These are phyloP conservation scores for Hyphodiscus sp. DNA, from an alignment of 2,329 filamentous ascomycete genomes.

Conservation along the genomic window DNA sequence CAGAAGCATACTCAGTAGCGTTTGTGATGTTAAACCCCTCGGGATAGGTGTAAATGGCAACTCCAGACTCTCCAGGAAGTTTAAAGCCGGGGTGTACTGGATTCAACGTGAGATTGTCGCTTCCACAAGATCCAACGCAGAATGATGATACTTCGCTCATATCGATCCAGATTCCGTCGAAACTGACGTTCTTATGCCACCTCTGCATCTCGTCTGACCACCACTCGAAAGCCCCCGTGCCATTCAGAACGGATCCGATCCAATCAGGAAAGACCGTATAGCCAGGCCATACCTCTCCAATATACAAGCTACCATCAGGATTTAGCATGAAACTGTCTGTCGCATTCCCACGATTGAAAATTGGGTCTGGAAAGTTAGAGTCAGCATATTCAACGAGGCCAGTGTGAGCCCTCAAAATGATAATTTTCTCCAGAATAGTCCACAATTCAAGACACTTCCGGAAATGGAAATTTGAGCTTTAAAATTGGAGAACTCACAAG, in stretches of 20 bases:
- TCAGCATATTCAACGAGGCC: no score
- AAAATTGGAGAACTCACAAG: constrained; percentile 11
- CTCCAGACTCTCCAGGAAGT: constrained; percentile 58
- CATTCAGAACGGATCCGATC: constrained; percentile 53
- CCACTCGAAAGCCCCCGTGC: constrained; percentile 57
- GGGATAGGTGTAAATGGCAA: constrained; percentile 54
- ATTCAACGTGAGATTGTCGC: constrained; percentile 56
- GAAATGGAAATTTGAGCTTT: no score
- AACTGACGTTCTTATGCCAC: constrained; percentile 47
- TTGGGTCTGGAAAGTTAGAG: constrained; percentile 35
- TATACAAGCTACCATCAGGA: constrained; percentile 48
- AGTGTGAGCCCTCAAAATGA: no score
- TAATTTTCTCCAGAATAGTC: no score
- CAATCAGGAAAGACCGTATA: constrained; percentile 66
- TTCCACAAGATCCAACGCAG: constrained; percentile 68
- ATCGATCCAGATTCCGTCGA: constrained; percentile 51
- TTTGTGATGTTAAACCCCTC: constrained; percentile 67
- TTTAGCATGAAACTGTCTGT: constrained; percentile 49
- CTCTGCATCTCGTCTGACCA: constrained; percentile 57
- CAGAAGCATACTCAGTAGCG: constrained; percentile 57
- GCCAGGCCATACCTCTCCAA: constrained; percentile 69
- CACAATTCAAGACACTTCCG: no score
- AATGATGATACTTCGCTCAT: constrained; percentile 57
- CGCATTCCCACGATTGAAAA: constrained; percentile 56
- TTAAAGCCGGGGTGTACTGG: constrained; percentile 60